These are phyloP conservation scores for Elsinoe australis DNA, from an alignment of 2,329 filamentous ascomycete species.

Conservation along the genomic window DNA sequence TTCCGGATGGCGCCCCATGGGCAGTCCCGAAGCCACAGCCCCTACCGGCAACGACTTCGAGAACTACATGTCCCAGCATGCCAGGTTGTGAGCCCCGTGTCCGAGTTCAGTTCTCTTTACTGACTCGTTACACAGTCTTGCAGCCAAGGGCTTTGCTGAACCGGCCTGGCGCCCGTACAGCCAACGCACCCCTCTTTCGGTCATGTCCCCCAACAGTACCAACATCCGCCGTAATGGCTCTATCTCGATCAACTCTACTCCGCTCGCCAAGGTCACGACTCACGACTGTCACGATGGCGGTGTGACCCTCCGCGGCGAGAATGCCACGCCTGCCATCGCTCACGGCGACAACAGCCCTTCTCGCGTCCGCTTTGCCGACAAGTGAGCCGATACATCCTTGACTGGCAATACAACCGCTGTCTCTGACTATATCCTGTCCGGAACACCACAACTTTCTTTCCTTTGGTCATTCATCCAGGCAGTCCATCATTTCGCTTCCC, in stretches of 20 bases:
- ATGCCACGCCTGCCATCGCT: slow-evolving; percentile 18
- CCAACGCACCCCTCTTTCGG: slow-evolving; percentile 23
- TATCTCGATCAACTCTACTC: slow-evolving; percentile 19
- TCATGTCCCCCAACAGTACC: slow-evolving; percentile 25
- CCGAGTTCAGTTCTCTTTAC: not conserved
- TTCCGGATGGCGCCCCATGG: not conserved
- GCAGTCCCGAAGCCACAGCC: slow-evolving; percentile 22
- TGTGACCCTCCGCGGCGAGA: slow-evolving; percentile 11
- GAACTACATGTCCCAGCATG: slow-evolving; percentile 29
- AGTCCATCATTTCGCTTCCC: slow-evolving; percentile 12
- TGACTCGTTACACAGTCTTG: slow-evolving; percentile 21
- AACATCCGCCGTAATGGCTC: slow-evolving; percentile 21
- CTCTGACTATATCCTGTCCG: not conserved
- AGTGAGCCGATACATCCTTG: slow-evolving; percentile 4
- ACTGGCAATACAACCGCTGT: not conserved
- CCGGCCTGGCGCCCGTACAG: slow-evolving; percentile 25
- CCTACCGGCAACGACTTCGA: slow-evolving; percentile 32
- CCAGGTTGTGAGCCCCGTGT: slow-evolving; percentile 19
- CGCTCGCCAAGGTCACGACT: slow-evolving; percentile 12
- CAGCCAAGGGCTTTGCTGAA: slow-evolving; percentile 31
- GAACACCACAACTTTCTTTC: not conserved
- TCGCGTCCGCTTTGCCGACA: slow-evolving; percentile 6
- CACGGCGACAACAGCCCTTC: slow-evolving; percentile 18
- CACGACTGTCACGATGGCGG: slow-evolving; percentile 17
- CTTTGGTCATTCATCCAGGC: slow-evolving; percentile 10